Percentiles rank a stretch among this genome's conserved stretches.
Conservation (phyloP, 192 early-diverging fungal species). For the Allomyces macrogynus region DNA sequence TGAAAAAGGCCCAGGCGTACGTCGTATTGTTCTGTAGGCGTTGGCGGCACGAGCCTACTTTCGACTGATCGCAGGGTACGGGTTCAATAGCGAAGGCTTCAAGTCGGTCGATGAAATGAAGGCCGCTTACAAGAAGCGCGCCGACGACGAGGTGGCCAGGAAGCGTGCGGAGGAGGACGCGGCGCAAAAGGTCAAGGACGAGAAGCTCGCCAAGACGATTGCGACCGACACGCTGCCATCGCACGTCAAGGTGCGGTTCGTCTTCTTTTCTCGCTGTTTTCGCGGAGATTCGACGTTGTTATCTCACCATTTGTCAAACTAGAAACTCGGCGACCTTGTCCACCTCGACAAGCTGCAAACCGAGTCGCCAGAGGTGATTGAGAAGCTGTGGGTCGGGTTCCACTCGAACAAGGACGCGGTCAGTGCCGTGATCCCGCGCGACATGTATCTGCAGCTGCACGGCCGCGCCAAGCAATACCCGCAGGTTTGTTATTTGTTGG, state of each 20-base stretch:
- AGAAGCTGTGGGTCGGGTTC: constrained; percentile 54
- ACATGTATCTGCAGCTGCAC: constrained; percentile 34
- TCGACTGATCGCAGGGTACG: background rate
- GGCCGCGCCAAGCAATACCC: constrained; percentile 29
- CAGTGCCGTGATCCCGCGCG: constrained; percentile 38
- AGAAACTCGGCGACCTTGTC: constrained; percentile 28
- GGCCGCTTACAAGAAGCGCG: constrained; percentile 1
- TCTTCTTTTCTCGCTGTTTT: too few relatives aligned
- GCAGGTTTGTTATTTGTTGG: constrained; percentile 16
- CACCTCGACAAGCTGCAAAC: constrained; percentile 21
- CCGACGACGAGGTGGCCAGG: too few relatives aligned
- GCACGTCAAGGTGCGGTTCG: constrained; percentile 12
- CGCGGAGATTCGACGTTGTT: too few relatives aligned
- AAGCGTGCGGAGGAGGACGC: constrained; percentile 5
- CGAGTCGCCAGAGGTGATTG: constrained; percentile 17
- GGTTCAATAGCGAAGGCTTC: constrained; percentile 22
- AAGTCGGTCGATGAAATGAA: constrained; percentile 21
- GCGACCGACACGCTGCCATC: constrained; percentile 7
- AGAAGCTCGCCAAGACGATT: constrained; percentile 1
- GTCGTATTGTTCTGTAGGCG: constrained; percentile 2
- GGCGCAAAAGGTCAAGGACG: constrained; percentile 8
- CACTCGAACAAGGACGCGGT: constrained; percentile 36
- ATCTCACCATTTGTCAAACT: too few relatives aligned
- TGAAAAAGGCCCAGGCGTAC: constrained; percentile 27
- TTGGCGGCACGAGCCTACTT: background rate